Base-by-base conservation (phyloP, 768 basidiomycete genomes). In the Tylopilus rubrobrunneus region DNA sequence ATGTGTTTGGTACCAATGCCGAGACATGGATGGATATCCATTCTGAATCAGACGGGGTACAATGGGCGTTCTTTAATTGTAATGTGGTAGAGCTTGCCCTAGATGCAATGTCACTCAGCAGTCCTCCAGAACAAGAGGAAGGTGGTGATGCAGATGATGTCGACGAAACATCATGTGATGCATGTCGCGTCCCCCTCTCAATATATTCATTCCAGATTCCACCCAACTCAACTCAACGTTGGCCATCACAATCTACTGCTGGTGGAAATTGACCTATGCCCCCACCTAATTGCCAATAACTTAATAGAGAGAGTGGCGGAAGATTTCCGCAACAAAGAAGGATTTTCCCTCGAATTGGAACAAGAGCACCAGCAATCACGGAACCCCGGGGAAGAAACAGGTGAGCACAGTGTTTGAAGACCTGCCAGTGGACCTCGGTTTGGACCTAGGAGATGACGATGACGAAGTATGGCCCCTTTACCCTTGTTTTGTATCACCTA, bases 1-100 rank as follows among this genome's bases (percentile, higher is more conserved):
- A 86, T 57, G 76, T 86, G 7, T 86, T 86, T 69, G 83, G 85
- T 44, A 76, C 77, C n/a, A 85, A 86, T 64, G 80, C 74, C 56
- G 80, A 85, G 57, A 77, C 80, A 1, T 85, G 85, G 84, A 72
- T 74, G 53, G 80, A 80, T 48, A 73, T 86, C 46, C 81, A 65
- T 48, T 61, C 72, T 39, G 68, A 76, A 53, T 65, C 62, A 28
- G 67, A 61, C 56, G 57, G 54, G 53, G 41, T 51, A 49, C 61
- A 58, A 67, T 54, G 61, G 67, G 59, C 54, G 56, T 42, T 53
- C 33, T 46, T 60, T 58, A 52, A 62, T 61, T 77, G 78, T 1
- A 76, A 83, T 56, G 66, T 82, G 39, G 77, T 82, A 39, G 67
- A 81, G 21, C 73, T 85, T 9, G 78, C 81, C 15, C 67, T 85